Evolutionary conservation across 1,284 basidiomycete species (phyloP), one percentile per base, ranked within the genome.

Genomic region (Somion occarium): DNA sequence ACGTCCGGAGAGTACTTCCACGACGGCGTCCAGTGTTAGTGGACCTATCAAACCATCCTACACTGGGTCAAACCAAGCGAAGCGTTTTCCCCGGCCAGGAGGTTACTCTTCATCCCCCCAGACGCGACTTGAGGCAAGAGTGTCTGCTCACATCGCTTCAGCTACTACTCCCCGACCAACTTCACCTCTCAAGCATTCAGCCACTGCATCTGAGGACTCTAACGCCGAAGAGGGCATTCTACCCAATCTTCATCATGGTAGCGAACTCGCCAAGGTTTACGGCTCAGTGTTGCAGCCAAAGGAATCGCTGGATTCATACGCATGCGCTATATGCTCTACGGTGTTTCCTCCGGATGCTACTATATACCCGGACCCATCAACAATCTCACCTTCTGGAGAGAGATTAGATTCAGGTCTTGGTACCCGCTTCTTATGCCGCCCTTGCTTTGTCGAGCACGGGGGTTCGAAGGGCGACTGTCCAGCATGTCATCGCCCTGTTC

Each of bases 251-350:
- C 76, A 74, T 60, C 74, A 80, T 54, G 76, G 76, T 1, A 80
- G 82, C 2, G 74, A 75, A 23, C 79, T 91, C 27, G 81, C 88
- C 45, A 91, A 89, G 66, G 88, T 85, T 7, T 91, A 90, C 58
- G 88, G 88, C 26, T 89, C 88, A 1, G 76, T 91, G 24, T 71
- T 91, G 19, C 88, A 91, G 61, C 79, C 85, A n/a, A 83, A 83
- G 59, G 85, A 87, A 61, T 76, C 82, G 5, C 73, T 90, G 22
- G 67, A 74, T 9, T 76, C 79, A 12, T 84, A 85, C 60, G 76
- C 78, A 3, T 91, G 88, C 62, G 75, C 76, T 34, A 64, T 80
- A n/a, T 91, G 88, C 60, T 69, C 72, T 7, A 67, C 73, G 0
- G 71, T 74, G 3, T 91, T 91, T 62, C 78, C 81, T 44, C 88